Base-by-base conservation (phyloP, 2,329 filamentous ascomycete species). In the Neonectria faginata region DNA sequence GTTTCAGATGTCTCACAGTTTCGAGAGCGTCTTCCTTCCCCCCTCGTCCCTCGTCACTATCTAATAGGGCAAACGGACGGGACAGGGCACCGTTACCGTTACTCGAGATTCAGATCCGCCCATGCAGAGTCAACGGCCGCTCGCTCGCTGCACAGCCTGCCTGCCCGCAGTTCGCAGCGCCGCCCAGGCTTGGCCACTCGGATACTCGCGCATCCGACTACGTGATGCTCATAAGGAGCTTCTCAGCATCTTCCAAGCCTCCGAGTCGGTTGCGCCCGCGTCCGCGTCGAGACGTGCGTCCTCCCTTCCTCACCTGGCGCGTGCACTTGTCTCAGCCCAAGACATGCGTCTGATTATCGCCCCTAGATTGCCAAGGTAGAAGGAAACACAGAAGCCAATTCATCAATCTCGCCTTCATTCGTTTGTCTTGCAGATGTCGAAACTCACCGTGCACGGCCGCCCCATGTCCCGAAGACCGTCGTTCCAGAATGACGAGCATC, bases 261-360 rank as follows among this genome's bases (percentile, higher is more conserved):
- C 39, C 25, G 25, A 22, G 22, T 42, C 45, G 27, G 33, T 54
- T 31, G 48, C 55, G 54, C 50, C 39, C 16, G 54, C 50, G 22
- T 22, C 39, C 16, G 29, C 50, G 50, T 33, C 51, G 52, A 56
- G 56, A 44, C 60, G 41, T 25, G 51, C 47, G 33, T n/a, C 51
- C 29, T 11, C 48, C 20, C 20, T 20, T 25, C 60, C 22, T 57
- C 20, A 25, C 2, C 47, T 53, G 54, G 45, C 41, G 47, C n/a
- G 60, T 56, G 60, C 54, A 16, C 44, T n/a, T 27, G 64, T 68
- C 62, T 68, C 67, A 67, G 67, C 53, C 59, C 63, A 65, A 68
- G 67, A 68, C 65, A 65, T 59, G 59, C 52, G 31, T 65, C 50
- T 54, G 25, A 47, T 45, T 53, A 18, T 55, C 42, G 47, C 22